Percentiles rank a stretch among this genome's conserved stretches.
phyloP scores from a whole-genome alignment of 2,329 filamentous ascomycete species.

The Calonectria pseudoreteaudii region DNA sequence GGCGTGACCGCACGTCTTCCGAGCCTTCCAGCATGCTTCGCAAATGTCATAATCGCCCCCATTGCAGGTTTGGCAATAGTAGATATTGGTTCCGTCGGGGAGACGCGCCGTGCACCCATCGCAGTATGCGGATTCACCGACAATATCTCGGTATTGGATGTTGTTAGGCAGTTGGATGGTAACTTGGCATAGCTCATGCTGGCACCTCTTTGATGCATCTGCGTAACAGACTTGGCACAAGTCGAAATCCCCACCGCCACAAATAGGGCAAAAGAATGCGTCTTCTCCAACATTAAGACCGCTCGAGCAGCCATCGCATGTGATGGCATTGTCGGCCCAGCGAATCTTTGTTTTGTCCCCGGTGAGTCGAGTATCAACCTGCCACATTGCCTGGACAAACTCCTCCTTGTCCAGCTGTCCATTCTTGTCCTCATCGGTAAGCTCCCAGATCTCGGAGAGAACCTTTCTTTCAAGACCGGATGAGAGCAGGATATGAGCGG shows the following conservation, averaged over 20 bases:
- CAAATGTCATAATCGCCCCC: constrained; percentile 23
- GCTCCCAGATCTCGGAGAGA: constrained; percentile 23
- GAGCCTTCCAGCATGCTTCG: constrained; percentile 15
- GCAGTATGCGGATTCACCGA: background rate
- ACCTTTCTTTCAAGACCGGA: constrained; percentile 9
- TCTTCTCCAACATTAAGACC: constrained; percentile 23
- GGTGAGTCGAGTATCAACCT: constrained; percentile 14
- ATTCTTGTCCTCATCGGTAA: constrained; percentile 18
- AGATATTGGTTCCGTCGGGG: background rate
- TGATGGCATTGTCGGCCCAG: background rate
- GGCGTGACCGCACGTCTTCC: background rate
- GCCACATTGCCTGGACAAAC: constrained; percentile 22
- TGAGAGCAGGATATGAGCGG: constrained; percentile 11
- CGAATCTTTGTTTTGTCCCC: constrained; percentile 9
- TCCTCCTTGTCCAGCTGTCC: constrained; percentile 21
- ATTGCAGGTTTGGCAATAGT: constrained; percentile 17
- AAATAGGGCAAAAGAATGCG: constrained; percentile 16
- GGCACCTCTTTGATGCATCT: background rate
- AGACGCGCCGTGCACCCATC: constrained; percentile 9
- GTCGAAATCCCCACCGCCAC: constrained; percentile 20
- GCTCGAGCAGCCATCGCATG: constrained; percentile 15
- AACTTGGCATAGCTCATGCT: background rate
- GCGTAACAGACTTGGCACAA: constrained; percentile 17
- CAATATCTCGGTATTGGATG: background rate
- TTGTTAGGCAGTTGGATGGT: background rate